A percentile compares a stretch with the other conserved stretches of the same genome.
Conservation (phyloP, 306 rosid species). For the Medicago arabica region DNA sequence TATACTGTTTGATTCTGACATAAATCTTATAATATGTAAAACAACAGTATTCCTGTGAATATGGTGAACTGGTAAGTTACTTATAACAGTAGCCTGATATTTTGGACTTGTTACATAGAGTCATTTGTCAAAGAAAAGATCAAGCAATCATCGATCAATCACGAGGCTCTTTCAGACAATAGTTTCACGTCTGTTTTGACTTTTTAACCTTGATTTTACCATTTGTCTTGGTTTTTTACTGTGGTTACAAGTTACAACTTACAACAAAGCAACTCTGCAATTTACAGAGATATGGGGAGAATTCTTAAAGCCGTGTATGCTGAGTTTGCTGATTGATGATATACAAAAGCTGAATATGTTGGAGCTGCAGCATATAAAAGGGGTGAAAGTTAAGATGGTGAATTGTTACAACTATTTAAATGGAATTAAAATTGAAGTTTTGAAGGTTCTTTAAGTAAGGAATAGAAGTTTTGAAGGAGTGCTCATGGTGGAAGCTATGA, state of each 20-base stretch:
- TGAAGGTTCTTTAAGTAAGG: neutral
- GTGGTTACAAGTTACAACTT: neutral
- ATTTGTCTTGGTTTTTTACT: neutral
- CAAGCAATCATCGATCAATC: no score
- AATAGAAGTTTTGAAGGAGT: neutral
- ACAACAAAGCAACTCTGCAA: neutral
- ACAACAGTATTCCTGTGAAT: slow-evolving; percentile 4
- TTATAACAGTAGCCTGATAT: neutral
- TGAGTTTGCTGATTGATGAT: no score
- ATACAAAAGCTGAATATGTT: slow-evolving; percentile 4
- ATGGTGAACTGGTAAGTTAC: neutral
- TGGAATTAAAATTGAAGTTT: neutral
- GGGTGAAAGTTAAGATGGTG: no score
- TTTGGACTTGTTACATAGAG: no score
- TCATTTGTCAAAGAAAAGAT: no score
- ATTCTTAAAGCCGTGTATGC: neutral
- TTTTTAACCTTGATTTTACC: neutral
- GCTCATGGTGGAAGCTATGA: no score
- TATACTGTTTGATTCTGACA: slow-evolving; percentile 1
- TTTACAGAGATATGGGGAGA: slow-evolving; percentile 4
- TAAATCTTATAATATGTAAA: neutral
- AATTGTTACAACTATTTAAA: no score
- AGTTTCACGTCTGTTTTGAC: no score
- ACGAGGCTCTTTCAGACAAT: no score
- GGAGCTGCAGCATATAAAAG: neutral